These are phyloP conservation scores for Bisporella sp. DNA, from an alignment of 2,329 filamentous ascomycete species.

Conservation along the genomic window DNA sequence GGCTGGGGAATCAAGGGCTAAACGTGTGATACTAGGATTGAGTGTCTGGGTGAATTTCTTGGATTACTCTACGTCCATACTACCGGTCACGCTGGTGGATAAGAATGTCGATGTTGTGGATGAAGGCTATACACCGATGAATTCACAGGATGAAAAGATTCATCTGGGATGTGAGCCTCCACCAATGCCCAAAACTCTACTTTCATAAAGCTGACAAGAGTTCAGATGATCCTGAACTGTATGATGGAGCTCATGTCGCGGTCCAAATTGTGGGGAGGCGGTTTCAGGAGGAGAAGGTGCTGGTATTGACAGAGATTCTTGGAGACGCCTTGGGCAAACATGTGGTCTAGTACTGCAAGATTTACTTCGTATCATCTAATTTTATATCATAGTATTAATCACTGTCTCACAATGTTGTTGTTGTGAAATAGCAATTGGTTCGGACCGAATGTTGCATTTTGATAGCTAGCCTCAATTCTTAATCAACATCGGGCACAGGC, in stretches of 20 bases:
- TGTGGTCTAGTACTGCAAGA: too few relatives aligned
- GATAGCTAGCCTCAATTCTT: not conserved
- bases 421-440: too few relatives aligned
- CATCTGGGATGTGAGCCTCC: not conserved
- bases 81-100: conserved; percentile 44
- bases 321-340: not conserved
- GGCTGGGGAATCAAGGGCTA: conserved; percentile 6
- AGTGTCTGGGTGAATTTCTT: conserved; percentile 42
- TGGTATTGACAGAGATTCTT: not conserved
- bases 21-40: conserved; percentile 14
- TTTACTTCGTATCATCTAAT: not conserved
- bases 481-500: conserved; percentile 61
- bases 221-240: conserved; percentile 36
- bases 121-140: conserved; percentile 21
- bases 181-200: too few relatives aligned
- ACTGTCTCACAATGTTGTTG: too few relatives aligned
- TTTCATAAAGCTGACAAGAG: conserved; percentile 35
- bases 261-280: conserved; percentile 45
- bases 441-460: too few relatives aligned
- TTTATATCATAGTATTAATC: too few relatives aligned
- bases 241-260: conserved; percentile 40
- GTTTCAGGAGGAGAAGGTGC: conserved; percentile 47
- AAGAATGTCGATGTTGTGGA: conserved; percentile 31
- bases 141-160: not conserved
- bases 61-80: conserved; percentile 51